phyloP scores from a whole-genome alignment of 305 asterid species.

The Euphrasia arctica region DNA sequence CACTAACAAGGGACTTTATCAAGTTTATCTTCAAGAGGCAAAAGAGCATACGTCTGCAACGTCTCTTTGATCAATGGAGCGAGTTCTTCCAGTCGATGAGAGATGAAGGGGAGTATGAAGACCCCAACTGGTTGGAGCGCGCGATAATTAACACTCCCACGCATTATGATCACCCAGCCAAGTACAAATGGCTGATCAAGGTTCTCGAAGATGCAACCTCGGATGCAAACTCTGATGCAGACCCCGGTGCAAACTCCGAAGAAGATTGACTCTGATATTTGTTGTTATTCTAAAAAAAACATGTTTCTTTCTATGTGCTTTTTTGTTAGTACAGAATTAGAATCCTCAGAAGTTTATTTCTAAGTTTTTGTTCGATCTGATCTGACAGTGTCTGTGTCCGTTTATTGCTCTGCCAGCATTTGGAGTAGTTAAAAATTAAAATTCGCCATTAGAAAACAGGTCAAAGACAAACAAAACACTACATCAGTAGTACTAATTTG shows the following conservation, averaged over 20 bases:
- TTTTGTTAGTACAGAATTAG: background rate
- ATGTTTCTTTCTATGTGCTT: background rate
- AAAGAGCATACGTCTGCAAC: slow-evolving; percentile 57
- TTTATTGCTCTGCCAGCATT: no score
- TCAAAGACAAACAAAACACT: no score
- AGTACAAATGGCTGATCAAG: slow-evolving; percentile 36
- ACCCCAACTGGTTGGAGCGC: slow-evolving; percentile 59
- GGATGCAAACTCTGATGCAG: background rate
- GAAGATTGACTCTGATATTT: slow-evolving; percentile 12
- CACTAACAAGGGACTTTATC: slow-evolving; percentile 45
- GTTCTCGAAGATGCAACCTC: slow-evolving; percentile 7
- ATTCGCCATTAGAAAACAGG: no score
- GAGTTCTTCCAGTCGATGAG: slow-evolving; percentile 34
- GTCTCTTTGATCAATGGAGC: slow-evolving; percentile 39
- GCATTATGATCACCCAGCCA: slow-evolving; percentile 53
- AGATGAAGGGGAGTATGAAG: slow-evolving; percentile 28
- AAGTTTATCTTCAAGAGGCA: slow-evolving; percentile 46
- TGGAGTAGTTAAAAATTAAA: no score
- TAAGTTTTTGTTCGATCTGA: background rate
- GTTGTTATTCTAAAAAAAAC: background rate
- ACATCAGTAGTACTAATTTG: no score
- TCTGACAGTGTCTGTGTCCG: no score
- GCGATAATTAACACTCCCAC: slow-evolving; percentile 55
- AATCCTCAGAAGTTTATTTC: background rate
- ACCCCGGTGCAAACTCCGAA: background rate